A percentile compares a stretch with the other conserved stretches of the same genome.
These are phyloP conservation scores for Suhomyces bolitotheri DNA, from an alignment of 1,139 yeast genomes.

Conservation along the genomic window DNA sequence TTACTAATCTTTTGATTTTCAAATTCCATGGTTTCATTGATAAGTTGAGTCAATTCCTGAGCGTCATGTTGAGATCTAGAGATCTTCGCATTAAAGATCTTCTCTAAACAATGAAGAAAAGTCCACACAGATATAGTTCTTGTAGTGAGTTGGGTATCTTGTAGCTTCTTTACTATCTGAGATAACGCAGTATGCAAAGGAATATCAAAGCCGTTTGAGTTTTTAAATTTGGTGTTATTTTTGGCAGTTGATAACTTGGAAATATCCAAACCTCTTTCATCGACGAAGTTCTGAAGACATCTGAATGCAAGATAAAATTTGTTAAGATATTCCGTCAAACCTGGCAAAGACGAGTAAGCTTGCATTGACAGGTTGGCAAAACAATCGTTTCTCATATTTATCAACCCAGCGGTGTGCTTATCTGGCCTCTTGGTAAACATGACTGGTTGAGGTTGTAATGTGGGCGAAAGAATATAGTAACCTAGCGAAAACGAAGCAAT, in stretches of 20 bases:
- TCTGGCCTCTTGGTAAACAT: slow-evolving; percentile 65
- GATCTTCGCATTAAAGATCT: slow-evolving; percentile 73
- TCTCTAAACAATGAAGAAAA: slow-evolving; percentile 68
- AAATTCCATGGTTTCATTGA: slow-evolving; percentile 73
- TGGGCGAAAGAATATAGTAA: slow-evolving; percentile 29
- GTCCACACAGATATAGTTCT: slow-evolving; percentile 76
- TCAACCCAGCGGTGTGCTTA: slow-evolving; percentile 76
- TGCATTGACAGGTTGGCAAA: slow-evolving; percentile 91
- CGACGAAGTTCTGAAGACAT: slow-evolving; percentile 31
- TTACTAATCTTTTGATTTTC: slow-evolving; percentile 54
- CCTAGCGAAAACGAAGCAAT: slow-evolving; percentile 6
- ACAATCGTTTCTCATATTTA: slow-evolving; percentile 84
- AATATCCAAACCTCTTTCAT: slow-evolving; percentile 24
- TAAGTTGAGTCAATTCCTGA: slow-evolving; percentile 81
- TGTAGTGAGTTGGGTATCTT: slow-evolving; percentile 57
- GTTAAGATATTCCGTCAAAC: slow-evolving; percentile 62
- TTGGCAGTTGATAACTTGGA: slow-evolving; percentile 20
- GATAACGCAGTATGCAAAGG: slow-evolving; percentile 62
- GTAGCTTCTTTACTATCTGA: slow-evolving; percentile 55
- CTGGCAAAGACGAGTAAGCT: slow-evolving; percentile 73
- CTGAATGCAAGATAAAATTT: slow-evolving; percentile 32
- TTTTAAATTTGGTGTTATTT: slow-evolving; percentile 29
- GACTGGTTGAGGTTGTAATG: slow-evolving; percentile 15
- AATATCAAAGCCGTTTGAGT: slow-evolving; percentile 33
- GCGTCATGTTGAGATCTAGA: slow-evolving; percentile 91